A percentile compares a stretch with the other conserved stretches of the same genome.
These are phyloP conservation scores for Irpex lacteus DNA, from an alignment of 1,284 basidiomycete species.

Conservation along the genomic window DNA sequence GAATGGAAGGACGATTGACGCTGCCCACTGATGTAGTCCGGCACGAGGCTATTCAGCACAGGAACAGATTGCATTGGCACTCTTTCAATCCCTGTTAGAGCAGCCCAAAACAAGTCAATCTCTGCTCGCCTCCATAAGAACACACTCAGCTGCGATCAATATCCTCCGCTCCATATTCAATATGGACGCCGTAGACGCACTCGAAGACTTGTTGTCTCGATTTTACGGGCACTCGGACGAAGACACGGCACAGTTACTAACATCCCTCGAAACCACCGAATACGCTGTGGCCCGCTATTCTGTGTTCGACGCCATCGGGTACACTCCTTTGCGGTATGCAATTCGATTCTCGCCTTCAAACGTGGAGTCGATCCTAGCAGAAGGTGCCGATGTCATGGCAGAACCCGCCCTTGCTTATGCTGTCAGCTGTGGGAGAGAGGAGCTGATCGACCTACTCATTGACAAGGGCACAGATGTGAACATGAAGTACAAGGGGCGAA, in stretches of 20 bases:
- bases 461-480: no score
- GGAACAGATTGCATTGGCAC: neutral
- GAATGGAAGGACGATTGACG: neutral
- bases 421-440: neutral
- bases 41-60: neutral
- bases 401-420: neutral
- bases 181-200: neutral
- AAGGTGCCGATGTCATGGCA: neutral
- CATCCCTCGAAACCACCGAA: neutral
- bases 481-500: no score
- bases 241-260: neutral
- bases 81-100: neutral
- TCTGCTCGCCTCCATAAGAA: neutral
- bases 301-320: no score
- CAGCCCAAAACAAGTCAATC: neutral
- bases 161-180: neutral
- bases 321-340: no score
- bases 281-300: no score
- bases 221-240: neutral
- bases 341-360: neutral
- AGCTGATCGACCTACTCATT: no score
- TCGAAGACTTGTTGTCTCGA: neutral
- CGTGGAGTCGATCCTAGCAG: neutral
- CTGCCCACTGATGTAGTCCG: neutral
- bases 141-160: neutral